Conservation (phyloP, 1,284 basidiomycete genomes). For the Rhizopogon hawkerae region DNA sequence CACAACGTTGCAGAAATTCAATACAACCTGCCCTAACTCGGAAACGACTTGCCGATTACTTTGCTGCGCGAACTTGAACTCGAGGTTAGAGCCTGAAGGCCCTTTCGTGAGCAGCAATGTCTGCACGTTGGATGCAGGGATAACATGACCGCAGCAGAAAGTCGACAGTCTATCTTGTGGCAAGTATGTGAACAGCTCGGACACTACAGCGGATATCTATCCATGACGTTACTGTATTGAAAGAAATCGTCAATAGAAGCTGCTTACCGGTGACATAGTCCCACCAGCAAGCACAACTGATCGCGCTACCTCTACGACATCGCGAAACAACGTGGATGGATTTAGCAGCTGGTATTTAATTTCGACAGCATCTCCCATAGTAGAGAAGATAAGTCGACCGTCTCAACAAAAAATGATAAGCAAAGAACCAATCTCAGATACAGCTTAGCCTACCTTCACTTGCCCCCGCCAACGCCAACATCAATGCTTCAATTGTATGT, state of each 20-base stretch:
- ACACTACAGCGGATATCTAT: constrained; percentile 82
- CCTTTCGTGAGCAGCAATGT: constrained; percentile 74
- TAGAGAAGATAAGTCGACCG: constrained; percentile 52
- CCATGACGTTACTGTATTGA: constrained; percentile 7
- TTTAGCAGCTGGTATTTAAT: constrained; percentile 95
- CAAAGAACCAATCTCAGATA: background rate
- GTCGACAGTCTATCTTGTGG: constrained; percentile 56
- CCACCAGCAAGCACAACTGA: constrained; percentile 89
- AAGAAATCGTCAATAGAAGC: constrained; percentile 10
- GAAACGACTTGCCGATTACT: constrained; percentile 62
- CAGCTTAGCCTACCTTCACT: constrained; percentile 53
- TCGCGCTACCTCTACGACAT: constrained; percentile 73
- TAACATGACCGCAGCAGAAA: constrained; percentile 92
- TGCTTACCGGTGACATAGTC: constrained; percentile 88
- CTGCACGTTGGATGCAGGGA: constrained; percentile 74
- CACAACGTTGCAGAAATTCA: constrained; percentile 72
- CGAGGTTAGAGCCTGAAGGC: constrained; percentile 67
- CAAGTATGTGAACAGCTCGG: constrained; percentile 74
- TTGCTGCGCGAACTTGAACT: constrained; percentile 79
- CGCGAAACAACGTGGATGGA: constrained; percentile 79
- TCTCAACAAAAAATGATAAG: constrained; percentile 33
- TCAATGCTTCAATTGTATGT: constrained; percentile 78
- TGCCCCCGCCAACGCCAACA: constrained; percentile 74
- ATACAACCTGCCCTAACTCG: constrained; percentile 78
- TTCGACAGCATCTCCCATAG: constrained; percentile 40